A percentile compares a stretch with the other conserved stretches of the same genome.
These are phyloP conservation scores for Phaseolus lunatus DNA, from an alignment of 306 rosid species.

Conservation along the genomic window DNA sequence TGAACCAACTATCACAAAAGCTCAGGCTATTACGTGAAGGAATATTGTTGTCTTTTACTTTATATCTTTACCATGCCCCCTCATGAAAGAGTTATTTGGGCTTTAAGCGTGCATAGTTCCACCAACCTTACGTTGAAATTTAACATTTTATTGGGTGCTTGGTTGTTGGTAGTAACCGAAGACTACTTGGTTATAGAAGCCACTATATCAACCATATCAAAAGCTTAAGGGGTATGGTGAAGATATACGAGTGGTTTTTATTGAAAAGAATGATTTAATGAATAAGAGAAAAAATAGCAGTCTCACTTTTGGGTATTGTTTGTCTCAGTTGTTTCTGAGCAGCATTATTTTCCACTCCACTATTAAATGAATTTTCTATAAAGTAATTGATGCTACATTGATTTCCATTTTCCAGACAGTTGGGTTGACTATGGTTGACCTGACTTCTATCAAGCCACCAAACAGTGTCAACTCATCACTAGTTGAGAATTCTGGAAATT, in stretches of 20 bases:
- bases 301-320: slow-evolving; percentile 23
- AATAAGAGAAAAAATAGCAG: not conserved
- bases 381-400: slow-evolving; percentile 28
- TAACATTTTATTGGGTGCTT: not conserved
- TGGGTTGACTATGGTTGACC: slow-evolving; percentile 41
- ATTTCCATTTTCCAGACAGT: slow-evolving; percentile 62
- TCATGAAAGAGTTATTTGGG: slow-evolving; percentile 2
- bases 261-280: not conserved
- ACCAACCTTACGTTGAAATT: slow-evolving; percentile 10
- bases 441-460: slow-evolving; percentile 44
- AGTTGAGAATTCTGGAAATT: slow-evolving; percentile 40
- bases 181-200: not conserved
- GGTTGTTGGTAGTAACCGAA: not conserved
- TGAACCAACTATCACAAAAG: slow-evolving; percentile 22
- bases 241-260: slow-evolving; percentile 6
- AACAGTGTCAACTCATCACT: slow-evolving; percentile 31
- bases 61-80: not conserved
- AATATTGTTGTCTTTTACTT: slow-evolving; percentile 21
- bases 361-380: slow-evolving; percentile 23
- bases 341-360: slow-evolving; percentile 8
- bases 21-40: slow-evolving; percentile 13
- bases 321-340: slow-evolving; percentile 12
- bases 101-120: slow-evolving; percentile 1
- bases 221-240: slow-evolving; percentile 5
- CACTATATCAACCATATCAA: not conserved